Percentiles rank a stretch among this genome's conserved stretches.
phyloP scores from a whole-genome alignment of 257 asterid genomes.

The Fraxinus pennsylvanica region DNA sequence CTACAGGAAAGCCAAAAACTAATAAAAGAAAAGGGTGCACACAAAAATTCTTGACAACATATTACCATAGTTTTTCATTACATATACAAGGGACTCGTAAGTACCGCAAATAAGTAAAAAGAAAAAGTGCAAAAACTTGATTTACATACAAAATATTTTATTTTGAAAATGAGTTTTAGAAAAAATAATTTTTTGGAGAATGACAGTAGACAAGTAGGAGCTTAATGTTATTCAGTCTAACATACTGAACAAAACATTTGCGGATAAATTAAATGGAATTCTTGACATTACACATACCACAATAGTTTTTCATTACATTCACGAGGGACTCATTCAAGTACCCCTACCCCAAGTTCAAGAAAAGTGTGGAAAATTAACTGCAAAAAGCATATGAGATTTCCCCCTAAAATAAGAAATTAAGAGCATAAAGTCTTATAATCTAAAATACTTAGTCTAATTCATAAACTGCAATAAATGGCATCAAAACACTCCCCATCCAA shows the following conservation, averaged over 20 bases:
- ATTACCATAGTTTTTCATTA: too few species aligned
- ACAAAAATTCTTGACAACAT: too few species aligned
- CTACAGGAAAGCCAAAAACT: too few species aligned
- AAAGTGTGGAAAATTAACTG: neutral
- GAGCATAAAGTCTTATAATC: neutral
- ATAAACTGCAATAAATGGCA: slow-evolving; percentile 80
- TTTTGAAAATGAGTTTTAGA: too few species aligned
- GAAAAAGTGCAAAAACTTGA: too few species aligned
- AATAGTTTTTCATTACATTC: neutral
- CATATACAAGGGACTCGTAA: too few species aligned
- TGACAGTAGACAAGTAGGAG: too few species aligned
- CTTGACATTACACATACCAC: neutral
- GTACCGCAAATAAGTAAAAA: too few species aligned
- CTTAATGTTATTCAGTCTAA: too few species aligned
- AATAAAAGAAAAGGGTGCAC: too few species aligned
- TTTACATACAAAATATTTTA: too few species aligned
- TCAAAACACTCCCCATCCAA: slow-evolving; percentile 94
- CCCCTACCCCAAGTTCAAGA: neutral
- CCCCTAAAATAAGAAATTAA: neutral
- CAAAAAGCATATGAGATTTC: neutral
- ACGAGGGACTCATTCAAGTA: neutral
- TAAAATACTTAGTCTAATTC: slow-evolving; percentile 37
- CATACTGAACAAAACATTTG: neutral
- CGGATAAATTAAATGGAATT: neutral
- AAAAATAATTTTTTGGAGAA: too few species aligned